Base-by-base conservation (phyloP, 2,329 filamentous ascomycete species). In the Fusarium papillatum region DNA sequence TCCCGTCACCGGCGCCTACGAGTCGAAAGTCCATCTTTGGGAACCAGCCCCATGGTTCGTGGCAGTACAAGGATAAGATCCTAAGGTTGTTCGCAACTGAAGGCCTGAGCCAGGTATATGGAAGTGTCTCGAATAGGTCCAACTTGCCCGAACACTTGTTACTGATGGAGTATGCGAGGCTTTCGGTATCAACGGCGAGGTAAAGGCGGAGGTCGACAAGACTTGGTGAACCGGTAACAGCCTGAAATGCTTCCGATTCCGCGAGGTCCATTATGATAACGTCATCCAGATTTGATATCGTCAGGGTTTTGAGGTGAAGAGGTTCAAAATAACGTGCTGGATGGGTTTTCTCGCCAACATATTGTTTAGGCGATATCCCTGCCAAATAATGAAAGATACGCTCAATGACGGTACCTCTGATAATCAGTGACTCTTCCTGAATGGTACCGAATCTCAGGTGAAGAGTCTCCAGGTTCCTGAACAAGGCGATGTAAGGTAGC, bases 61-160 rank as follows among this genome's bases (percentile, higher is more conserved):
- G 71, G 2, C 78, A 79, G 69, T 81, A 86, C 0, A 88, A 73
- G 0, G 83, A 85, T 26, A 6, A 88, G 79, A 85, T 81, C 7
- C 74, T 74, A 2, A 86, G 70, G 14, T 80, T 79, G 1, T 64
- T 53, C 0, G 76, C 69, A 1, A 82, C 29, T 0, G 67, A 7
- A 0, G 78, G 71, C 1, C 46, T 50, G 1, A 83, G 72, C 78
- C 78, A 81, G 1, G 65, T 69, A 1, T 43, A 61, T 1, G 77
- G 77, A 6, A 82, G 31, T 10, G 26, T 65, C 2, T 74, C 68
- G 24, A 74, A 41, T 24, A 65, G 29, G 48, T 65, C 48, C 13
- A 41, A 65, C 9, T 57, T 41, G 4, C 41, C 63, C 17, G 24
- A 36, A 31, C 26, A 26, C 41, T 22, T 60, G 31, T 2, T 48